Evolutionary conservation across 352 stramenopile species (phyloP), one percentile per base, ranked within the genome.

Genomic region (Phytopythium montanum): DNA sequence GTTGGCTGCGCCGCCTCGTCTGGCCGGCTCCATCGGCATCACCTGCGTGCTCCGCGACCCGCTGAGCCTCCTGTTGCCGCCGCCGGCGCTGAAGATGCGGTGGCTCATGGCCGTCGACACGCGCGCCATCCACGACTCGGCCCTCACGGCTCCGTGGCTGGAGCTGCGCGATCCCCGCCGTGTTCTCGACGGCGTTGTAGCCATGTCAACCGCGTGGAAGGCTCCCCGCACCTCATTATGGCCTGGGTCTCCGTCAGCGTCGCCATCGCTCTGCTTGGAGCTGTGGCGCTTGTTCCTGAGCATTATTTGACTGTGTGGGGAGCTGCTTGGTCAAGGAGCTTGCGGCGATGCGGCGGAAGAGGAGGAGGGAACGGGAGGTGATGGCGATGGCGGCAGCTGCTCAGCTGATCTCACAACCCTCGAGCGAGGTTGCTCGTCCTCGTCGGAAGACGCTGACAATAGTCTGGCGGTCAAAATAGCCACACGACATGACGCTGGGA

Each of bases 81-180:
- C 23, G 13, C 66, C 64, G 25, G 59, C 56, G 0, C 70, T 76
- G 61, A 89, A 89, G 51, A 87, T 75, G 14, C 75, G 76, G 44
- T 81, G 70, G 58, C 76, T 89, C 75, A 89, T 85, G 12, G 75
- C 79, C 1, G 69, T 46, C 2, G 76, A 85, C 16, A 89, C 79
- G 45, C 85, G 83, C 31, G 72, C 60, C 79, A 89, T 86, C 79
- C 79, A 87, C n/a, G 79, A 89, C 59, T 85, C 79, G 8, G 64
- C 57, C 23, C 64, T 66, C 50, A 58, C 54, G 10, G 60, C 60
- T 3, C 46, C 53, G 28, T 71, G 64, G n/a, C 68, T 57, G 3
- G 57, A 44, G 16, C 53, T 52, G 14, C 58, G 56, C 5, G 71
- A 68, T 49, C 69, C 79, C 12, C 66, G 51, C 62, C 70, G 53